Evolutionary conservation across 2,329 filamentous ascomycete species (phyloP).

Genomic region (Samsoniella hepiali): DNA sequence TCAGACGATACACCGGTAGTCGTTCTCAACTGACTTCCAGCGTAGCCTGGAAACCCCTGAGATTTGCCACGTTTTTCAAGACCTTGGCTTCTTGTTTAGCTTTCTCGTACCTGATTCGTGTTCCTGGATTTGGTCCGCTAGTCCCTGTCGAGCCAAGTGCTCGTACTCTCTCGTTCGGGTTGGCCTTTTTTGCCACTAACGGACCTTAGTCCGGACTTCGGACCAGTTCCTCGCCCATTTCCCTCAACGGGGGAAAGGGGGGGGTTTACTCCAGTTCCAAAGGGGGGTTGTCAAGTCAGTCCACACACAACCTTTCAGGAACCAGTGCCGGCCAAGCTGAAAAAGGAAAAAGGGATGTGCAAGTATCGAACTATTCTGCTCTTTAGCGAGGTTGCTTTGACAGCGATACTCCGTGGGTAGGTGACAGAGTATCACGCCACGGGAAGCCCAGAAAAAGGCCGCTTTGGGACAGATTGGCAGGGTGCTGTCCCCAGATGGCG

Average conservation of each 20-base stretch:
- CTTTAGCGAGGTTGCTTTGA: not conserved
- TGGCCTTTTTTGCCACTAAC: too few species aligned
- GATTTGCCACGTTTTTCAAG: slow-evolving; percentile 16
- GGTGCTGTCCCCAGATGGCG: not conserved
- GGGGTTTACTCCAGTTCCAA: not conserved
- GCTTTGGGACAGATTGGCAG: not conserved
- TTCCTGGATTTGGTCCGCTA: slow-evolving; percentile 14
- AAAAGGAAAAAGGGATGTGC: not conserved
- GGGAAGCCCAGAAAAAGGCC: not conserved
- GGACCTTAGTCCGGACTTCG: too few species aligned
- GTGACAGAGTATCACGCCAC: slow-evolving; percentile 4
- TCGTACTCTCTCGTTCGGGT: slow-evolving; percentile 1
- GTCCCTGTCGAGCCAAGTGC: not conserved
- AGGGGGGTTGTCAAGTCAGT: not conserved
- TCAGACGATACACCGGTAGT: not conserved
- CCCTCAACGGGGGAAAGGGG: not conserved
- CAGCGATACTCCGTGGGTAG: not conserved
- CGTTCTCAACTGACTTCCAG: not conserved
- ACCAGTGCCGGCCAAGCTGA: not conserved
- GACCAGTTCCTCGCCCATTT: not conserved
- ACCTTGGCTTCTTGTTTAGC: not conserved
- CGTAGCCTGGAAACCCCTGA: slow-evolving; percentile 11
- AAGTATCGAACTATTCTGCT: not conserved
- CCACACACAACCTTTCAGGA: not conserved
- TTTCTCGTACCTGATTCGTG: slow-evolving; percentile 8